Evolutionary conservation across 148 eudicot species (phyloP), one percentile per base, ranked within the genome.

Genomic region (Fagopyrum esculentum): DNA sequence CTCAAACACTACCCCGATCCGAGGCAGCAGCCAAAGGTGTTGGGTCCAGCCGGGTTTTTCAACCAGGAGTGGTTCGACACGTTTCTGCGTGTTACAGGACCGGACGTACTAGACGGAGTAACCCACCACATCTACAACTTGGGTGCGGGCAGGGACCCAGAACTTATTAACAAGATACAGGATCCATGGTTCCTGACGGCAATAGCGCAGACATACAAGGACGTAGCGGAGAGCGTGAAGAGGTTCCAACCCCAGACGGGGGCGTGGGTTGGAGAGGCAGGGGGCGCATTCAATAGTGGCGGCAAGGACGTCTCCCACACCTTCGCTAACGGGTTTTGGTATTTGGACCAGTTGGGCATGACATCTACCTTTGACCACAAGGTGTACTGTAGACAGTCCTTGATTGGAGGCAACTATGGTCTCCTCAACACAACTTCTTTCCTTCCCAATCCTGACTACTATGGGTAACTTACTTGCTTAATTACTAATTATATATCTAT

Each of bases 71-170:
- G 90, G 93, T 89, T 85, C 69, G 50, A 78, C 5, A 70, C 12
- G 0, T 85, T 75, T 69, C 84, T 89, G 15, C 64, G 55, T 55
- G 40, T 45, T 6, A 6, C 86, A 4, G 89, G 93, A 51, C 86
- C 88, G 0, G 50, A 74, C 46, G 85, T 80, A 40, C 77, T 85
- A 46, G 83, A 87, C 77, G 89, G 85, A 0, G 1, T 87, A 40
- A 87, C 89, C 13, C 93, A 85, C 79, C 93, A 89, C 76, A 85
- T 84, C 49, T 89, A 89, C 80, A 88, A 88, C 73, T 86, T 88
- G 51, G 89, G 87, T 48, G 45, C 93, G 79, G 89, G 92, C 82
- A 56, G 40, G 40, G 40, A 35, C 40, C 40, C 40, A 2, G 40
- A 35, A 35, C 40, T 35, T 2, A 35, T 85, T 12, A 56, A 82